A percentile compares a stretch with the other conserved stretches of the same genome.
Conservation (phyloP, 1,139 yeast genomes). For the Yamadazyma diospyri region DNA sequence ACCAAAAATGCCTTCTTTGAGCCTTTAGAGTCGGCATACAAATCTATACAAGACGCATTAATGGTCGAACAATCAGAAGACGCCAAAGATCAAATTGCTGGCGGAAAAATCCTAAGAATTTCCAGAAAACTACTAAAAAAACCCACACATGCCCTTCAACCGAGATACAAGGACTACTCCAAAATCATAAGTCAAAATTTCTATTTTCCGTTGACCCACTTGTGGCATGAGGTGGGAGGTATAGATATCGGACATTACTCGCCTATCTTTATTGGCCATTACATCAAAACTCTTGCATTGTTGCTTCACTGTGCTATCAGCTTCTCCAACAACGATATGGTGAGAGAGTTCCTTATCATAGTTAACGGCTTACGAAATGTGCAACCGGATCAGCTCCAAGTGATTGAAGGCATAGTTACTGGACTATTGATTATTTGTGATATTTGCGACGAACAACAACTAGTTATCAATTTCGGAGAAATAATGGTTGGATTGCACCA, state of each 20-base stretch:
- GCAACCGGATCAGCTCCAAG: constrained; percentile 27
- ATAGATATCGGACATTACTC: constrained; percentile 55
- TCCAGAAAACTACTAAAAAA: constrained; percentile 25
- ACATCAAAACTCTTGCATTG: constrained; percentile 53
- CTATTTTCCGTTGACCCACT: constrained; percentile 53
- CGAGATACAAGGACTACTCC: constrained; percentile 34
- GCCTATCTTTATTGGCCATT: constrained; percentile 54
- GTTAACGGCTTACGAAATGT: constrained; percentile 24
- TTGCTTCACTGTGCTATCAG: constrained; percentile 59
- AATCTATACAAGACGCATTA: constrained; percentile 28
- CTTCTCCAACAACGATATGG: constrained; percentile 54
- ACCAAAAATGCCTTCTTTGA: neutral
- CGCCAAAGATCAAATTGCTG: constrained; percentile 38
- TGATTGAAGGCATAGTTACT: constrained; percentile 46
- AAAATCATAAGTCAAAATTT: constrained; percentile 43
- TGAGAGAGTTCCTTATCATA: constrained; percentile 47
- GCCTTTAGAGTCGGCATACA: constrained; percentile 9
- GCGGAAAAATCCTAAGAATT: constrained; percentile 50
- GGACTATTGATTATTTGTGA: constrained; percentile 47
- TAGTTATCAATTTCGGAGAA: constrained; percentile 25
- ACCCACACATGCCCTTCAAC: constrained; percentile 8
- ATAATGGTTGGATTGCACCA: constrained; percentile 31
- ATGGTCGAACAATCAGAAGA: constrained; percentile 36
- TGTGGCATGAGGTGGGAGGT: constrained; percentile 48
- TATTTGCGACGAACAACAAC: constrained; percentile 34